Conservation (phyloP, 441 rosid species). For the Syzygium syzygioides region DNA sequence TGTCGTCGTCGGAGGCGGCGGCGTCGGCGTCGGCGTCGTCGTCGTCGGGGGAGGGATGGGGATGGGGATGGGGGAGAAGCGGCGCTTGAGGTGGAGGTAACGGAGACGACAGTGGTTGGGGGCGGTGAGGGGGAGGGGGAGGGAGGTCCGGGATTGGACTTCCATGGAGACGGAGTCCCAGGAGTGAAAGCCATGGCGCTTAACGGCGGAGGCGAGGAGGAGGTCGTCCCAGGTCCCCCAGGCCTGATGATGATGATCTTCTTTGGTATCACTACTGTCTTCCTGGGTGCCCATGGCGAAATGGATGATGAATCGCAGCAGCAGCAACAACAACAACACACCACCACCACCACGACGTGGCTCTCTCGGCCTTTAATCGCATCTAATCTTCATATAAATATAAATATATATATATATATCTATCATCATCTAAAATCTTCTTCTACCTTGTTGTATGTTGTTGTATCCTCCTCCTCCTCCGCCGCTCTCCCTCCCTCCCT, state of each 20-base stretch:
- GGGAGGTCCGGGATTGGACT: conserved; percentile 36
- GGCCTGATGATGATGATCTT: neutral
- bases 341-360: neutral
- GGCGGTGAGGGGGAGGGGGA: conserved; percentile 26
- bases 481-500: neutral
- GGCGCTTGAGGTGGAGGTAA: conserved; percentile 45
- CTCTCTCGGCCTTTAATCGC: neutral
- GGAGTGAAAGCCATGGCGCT: conserved; percentile 48
- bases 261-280: neutral
- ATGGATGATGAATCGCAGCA: neutral
- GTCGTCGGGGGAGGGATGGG: neutral
- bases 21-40: neutral
- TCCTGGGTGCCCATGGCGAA: neutral
- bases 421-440: neutral
- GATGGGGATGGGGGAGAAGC: conserved; percentile 20
- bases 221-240: conserved; percentile 81
- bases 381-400: neutral
- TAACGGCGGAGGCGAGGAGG: conserved; percentile 59
- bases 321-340: neutral
- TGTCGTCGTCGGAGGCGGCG: neutral
- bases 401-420: neutral
- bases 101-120: conserved; percentile 36
- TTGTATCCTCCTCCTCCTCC: neutral
- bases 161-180: conserved; percentile 63
- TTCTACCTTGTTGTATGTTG: neutral